phyloP scores from a whole-genome alignment of 176 grass and related monocot species.

The Bromus sterilis region DNA sequence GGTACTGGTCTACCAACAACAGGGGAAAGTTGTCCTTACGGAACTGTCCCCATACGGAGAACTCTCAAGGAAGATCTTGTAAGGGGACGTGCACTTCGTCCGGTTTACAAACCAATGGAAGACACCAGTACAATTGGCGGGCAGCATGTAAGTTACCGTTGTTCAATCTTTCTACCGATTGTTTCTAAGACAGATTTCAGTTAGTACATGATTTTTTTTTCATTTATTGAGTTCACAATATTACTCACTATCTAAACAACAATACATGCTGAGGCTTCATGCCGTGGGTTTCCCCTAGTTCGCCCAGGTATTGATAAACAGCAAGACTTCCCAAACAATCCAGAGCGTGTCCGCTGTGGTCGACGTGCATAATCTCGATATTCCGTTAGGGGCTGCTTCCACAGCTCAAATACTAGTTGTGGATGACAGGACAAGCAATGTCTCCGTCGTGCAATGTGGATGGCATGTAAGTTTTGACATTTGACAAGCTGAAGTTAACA shows the following conservation, averaged over 20 bases:
- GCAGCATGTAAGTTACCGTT: background rate
- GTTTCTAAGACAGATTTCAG: background rate
- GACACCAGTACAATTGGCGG: background rate
- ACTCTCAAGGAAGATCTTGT: background rate
- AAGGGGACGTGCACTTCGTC: background rate
- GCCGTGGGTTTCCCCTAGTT: background rate
- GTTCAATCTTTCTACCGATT: background rate
- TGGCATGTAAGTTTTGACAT: constrained; percentile 4
- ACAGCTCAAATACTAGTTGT: background rate
- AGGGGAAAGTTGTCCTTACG: background rate
- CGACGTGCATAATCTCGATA: background rate
- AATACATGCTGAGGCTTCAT: background rate
- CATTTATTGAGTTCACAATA: background rate
- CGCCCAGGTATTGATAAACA: background rate
- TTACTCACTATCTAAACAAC: background rate
- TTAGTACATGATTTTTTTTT: background rate
- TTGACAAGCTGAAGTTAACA: background rate
- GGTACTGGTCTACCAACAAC: background rate
- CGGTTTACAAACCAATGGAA: background rate
- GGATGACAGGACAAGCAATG: background rate
- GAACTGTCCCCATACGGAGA: constrained; percentile 1
- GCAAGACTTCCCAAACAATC: background rate
- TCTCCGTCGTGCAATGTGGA: background rate
- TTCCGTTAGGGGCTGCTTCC: background rate
- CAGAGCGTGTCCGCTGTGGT: background rate